Evolutionary conservation across 2,329 filamentous ascomycete genomes (phyloP).

Genomic region (Cladophialophora carrionii): DNA sequence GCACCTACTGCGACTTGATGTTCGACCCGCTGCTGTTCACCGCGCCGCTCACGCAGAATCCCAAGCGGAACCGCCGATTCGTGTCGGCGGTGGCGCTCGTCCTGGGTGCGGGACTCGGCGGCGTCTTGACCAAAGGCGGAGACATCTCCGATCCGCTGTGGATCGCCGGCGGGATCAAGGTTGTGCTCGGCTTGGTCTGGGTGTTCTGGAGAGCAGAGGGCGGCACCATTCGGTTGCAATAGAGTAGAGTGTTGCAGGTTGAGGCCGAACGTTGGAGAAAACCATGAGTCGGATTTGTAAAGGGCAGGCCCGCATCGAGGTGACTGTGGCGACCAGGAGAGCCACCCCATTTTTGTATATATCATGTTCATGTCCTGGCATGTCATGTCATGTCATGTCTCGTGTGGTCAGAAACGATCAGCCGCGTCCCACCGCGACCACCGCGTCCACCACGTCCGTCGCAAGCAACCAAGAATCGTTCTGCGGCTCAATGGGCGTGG

Average conservation of each 20-base stretch:
- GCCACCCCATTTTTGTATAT: too few species aligned
- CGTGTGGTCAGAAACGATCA: too few species aligned
- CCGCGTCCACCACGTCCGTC: too few species aligned
- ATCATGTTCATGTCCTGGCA: too few species aligned
- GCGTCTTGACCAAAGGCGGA: constrained; percentile 47
- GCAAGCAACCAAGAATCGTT: too few species aligned
- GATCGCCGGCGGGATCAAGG: constrained; percentile 48
- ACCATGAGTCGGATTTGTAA: too few species aligned
- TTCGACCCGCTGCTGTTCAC: constrained; percentile 46
- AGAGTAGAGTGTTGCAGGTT: background rate
- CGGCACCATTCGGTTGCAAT: constrained; percentile 29
- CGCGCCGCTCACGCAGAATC: constrained; percentile 43
- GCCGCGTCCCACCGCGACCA: too few species aligned
- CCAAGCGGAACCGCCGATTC: constrained; percentile 47
- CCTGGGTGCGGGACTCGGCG: constrained; percentile 47
- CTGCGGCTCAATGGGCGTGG: too few species aligned
- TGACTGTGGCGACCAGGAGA: too few species aligned
- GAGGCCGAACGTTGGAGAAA: too few species aligned
- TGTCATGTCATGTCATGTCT: too few species aligned
- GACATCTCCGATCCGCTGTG: constrained; percentile 49
- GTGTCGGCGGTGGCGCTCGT: constrained; percentile 44
- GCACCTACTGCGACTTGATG: constrained; percentile 51
- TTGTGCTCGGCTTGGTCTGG: constrained; percentile 45
- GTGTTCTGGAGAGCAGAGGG: constrained; percentile 43
- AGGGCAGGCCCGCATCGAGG: too few species aligned